Base-by-base conservation (phyloP, 108 stramenopile genomes). In the Pelagomonas calceolata region DNA sequence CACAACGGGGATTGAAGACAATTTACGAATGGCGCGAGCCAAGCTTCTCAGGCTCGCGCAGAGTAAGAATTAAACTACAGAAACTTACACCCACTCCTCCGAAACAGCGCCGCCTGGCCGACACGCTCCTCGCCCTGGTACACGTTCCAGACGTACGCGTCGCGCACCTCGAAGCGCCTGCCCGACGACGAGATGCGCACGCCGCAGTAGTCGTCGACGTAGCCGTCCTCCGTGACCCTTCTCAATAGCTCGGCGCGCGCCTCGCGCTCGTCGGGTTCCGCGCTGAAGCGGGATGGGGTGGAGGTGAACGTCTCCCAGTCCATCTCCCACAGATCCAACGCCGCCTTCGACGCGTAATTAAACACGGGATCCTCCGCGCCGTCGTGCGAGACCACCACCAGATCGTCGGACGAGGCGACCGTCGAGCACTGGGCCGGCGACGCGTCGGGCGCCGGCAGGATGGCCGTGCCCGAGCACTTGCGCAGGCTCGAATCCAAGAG, bases 61-160 rank as follows among this genome's bases (percentile, higher is more conserved):
- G n/a, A n/a, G n/a, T n/a, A n/a, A n/a, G n/a, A n/a, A n/a, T n/a
- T n/a, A n/a, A n/a, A n/a, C n/a, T n/a, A 60, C 21, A 60, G 51
- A 26, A 60, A 60, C 1, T 4, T 26, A 1, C 18, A 17, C 21
- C 29, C 51, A 26, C 21, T 26, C 26, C 26, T 4, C 26, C 51
- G 51, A 26, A 60, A 60, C 1, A 60, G 14, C 21, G 51, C 51
- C 21, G 51, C 51, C 26, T 60, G 51, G 51, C 51, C 51, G 7
- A 60, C 51, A 26, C 4, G 10, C 21, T 1, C 51, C 21, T 60
- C 51, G 51, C 10, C 21, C 14, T 60, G 7, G 26, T 26, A 26
- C 51, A 71, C 70, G 36, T 71, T 71, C 70, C 70, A 71, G 29
- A 71, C 70, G 63, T 35, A 10, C 30, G 70, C 63, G 36, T 71